A percentile compares a stretch with the other conserved stretches of the same genome.
Evolutionary conservation across 2,329 filamentous ascomycete genomes (phyloP).

Genomic region (Phyllosticta capitalensis): DNA sequence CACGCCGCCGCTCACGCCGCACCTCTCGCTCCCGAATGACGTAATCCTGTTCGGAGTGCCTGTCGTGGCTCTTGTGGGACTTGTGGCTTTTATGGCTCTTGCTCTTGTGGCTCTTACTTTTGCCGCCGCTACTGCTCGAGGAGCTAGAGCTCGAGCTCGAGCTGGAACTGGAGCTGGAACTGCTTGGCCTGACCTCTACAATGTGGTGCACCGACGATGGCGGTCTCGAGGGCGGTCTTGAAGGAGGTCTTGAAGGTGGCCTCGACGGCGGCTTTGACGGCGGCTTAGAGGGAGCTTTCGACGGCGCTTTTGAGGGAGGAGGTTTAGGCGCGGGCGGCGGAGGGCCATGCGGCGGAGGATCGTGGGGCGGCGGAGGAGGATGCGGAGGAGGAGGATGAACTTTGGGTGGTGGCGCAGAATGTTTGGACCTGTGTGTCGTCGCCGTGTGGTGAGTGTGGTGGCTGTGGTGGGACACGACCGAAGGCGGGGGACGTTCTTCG

Average conservation of each 20-base stretch:
- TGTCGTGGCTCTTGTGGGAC: constrained; percentile 25
- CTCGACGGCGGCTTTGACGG: constrained; percentile 8
- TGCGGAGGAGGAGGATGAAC: constrained; percentile 31
- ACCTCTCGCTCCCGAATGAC: constrained; percentile 36
- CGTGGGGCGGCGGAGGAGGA: constrained; percentile 21
- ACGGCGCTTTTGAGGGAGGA: too few relatives aligned
- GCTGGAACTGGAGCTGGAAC: constrained; percentile 29
- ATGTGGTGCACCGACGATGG: constrained; percentile 30
- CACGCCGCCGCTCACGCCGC: constrained; percentile 24
- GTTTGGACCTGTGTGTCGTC: constrained; percentile 12
- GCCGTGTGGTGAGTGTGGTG: constrained; percentile 13
- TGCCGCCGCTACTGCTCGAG: constrained; percentile 17
- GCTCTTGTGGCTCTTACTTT: constrained; percentile 14
- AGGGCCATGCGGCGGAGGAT: constrained; percentile 22
- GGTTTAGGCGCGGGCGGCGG: constrained; percentile 20
- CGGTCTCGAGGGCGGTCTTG: constrained; percentile 8
- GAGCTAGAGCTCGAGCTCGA: constrained; percentile 34
- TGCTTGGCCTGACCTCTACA: constrained; percentile 34
- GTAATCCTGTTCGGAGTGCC: constrained; percentile 28
- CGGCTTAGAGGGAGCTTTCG: constrained; percentile 10
- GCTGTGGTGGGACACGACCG: constrained; percentile 14
- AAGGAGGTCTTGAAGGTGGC: constrained; percentile 9
- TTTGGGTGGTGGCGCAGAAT: constrained; percentile 12
- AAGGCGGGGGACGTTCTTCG: constrained; percentile 13
- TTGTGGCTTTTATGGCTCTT: constrained; percentile 25